Evolutionary conservation across 2,329 filamentous ascomycete species (phyloP).

Genomic region (Simplicillium aogashimaense): DNA sequence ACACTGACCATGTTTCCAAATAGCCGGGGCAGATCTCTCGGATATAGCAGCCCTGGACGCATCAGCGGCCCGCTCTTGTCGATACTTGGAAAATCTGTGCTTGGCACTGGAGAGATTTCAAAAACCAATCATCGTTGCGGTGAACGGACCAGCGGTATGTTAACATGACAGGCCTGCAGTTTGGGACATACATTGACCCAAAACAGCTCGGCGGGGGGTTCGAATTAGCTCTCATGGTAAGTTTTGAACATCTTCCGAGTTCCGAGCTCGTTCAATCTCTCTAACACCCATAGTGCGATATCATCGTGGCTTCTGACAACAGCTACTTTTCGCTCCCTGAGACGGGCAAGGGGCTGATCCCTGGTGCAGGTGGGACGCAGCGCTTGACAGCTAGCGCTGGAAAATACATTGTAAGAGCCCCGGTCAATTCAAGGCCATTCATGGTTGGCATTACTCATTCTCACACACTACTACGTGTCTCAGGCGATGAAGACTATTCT

Average conservation of each 20-base stretch:
- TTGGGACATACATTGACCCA: neutral
- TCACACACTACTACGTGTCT: neutral
- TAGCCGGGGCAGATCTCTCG: constrained; percentile 24
- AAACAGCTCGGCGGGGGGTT: constrained; percentile 29
- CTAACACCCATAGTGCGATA: constrained; percentile 12
- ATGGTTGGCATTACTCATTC: neutral
- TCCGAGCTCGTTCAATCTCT: neutral
- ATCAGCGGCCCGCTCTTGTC: constrained; percentile 6
- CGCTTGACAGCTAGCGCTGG: constrained; percentile 13
- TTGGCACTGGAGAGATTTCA: constrained; percentile 1
- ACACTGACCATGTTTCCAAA: neutral
- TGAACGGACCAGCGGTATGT: constrained; percentile 29
- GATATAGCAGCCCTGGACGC: constrained; percentile 23
- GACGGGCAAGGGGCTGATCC: constrained; percentile 16
- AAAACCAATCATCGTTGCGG: constrained; percentile 31
- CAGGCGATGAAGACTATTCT: constrained; percentile 10
- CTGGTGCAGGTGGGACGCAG: constrained; percentile 16
- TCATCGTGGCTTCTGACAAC: constrained; percentile 12
- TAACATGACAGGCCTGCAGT: neutral
- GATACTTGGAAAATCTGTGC: constrained; percentile 18
- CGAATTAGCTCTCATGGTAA: constrained; percentile 27
- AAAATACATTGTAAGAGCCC: constrained; percentile 12
- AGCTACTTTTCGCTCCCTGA: constrained; percentile 15
- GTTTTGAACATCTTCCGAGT: constrained; percentile 4
- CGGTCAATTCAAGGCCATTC: no score